phyloP scores from a whole-genome alignment of 495 filamentous ascomycete species.

The Aspergillus ostianus region DNA sequence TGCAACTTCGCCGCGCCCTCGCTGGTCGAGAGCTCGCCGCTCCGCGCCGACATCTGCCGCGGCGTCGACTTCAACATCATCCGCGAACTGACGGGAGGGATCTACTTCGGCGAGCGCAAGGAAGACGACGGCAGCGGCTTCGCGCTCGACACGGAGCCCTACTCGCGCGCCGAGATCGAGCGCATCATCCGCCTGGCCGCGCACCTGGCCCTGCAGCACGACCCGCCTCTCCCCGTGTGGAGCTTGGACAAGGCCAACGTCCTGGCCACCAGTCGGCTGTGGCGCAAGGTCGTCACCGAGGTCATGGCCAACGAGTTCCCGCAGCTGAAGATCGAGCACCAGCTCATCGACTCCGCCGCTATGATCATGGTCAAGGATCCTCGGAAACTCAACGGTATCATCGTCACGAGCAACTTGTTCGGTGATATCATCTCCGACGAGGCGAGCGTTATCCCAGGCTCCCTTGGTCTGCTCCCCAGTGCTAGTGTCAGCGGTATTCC shows the following conservation, averaged over 20 bases:
- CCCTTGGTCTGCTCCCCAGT: slow-evolving; percentile 84
- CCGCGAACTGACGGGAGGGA: slow-evolving; percentile 90
- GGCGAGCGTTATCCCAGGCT: slow-evolving; percentile 93
- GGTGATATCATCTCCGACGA: slow-evolving; percentile 97
- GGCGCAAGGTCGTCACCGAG: slow-evolving; percentile 85
- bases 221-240: slow-evolving; percentile 82
- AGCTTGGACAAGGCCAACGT: slow-evolving; percentile 98
- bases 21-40: slow-evolving; percentile 82
- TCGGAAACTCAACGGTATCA: slow-evolving; percentile 82
- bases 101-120: slow-evolving; percentile 94
- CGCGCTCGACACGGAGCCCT: slow-evolving; percentile 88
- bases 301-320: slow-evolving; percentile 82
- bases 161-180: slow-evolving; percentile 85
- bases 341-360: slow-evolving; percentile 92
- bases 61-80: slow-evolving; percentile 94
- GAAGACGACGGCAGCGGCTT: slow-evolving; percentile 75
- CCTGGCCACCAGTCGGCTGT: slow-evolving; percentile 82
- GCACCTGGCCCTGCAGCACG: slow-evolving; percentile 72
- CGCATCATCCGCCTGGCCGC: slow-evolving; percentile 82
- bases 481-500: slow-evolving; percentile 86
- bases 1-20: slow-evolving; percentile 94
- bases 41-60: slow-evolving; percentile 81
- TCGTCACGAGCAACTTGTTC: slow-evolving; percentile 93
- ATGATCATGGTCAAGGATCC: slow-evolving; percentile 99
- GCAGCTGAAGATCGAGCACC: slow-evolving; percentile 77